These are phyloP conservation scores for Penicillium palitans DNA, from an alignment of 2,329 filamentous ascomycete species.

Conservation along the genomic window DNA sequence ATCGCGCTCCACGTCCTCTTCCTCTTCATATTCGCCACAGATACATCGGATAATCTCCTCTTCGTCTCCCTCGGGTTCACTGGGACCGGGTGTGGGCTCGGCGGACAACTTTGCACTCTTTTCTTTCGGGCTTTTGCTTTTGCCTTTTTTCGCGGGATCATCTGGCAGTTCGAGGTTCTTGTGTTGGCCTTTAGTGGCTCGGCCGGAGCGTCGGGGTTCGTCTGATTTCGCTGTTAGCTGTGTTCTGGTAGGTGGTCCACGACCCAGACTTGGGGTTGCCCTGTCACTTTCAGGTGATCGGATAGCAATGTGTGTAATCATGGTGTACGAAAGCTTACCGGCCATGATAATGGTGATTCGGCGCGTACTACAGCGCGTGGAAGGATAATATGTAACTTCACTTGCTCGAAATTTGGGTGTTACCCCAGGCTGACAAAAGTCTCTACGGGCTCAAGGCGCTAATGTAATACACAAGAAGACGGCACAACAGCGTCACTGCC, in stretches of 20 bases:
- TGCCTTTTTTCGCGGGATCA: conserved; percentile 48
- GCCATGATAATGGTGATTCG: conserved; percentile 51
- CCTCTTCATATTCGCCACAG: conserved; percentile 82
- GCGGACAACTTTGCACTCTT: conserved; percentile 49
- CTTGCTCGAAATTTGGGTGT: conserved; percentile 24
- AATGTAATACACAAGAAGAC: conserved; percentile 44
- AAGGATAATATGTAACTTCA: conserved; percentile 22
- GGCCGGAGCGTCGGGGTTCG: conserved; percentile 89
- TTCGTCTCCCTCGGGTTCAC: conserved; percentile 64
- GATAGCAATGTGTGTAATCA: conserved; percentile 11
- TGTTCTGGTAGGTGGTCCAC: conserved; percentile 9
- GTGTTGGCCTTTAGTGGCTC: conserved; percentile 95
- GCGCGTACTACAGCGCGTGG: conserved; percentile 41
- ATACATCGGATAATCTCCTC: conserved; percentile 87
- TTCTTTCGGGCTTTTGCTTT: conserved; percentile 49
- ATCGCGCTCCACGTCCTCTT: conserved; percentile 80
- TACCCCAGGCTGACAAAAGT: conserved; percentile 31
- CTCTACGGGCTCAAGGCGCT: conserved; percentile 45
- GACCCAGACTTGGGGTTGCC: not conserved
- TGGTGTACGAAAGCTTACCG: conserved; percentile 57
- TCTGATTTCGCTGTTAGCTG: conserved; percentile 51
- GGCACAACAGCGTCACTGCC: conserved; percentile 32
- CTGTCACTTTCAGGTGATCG: conserved; percentile 5
- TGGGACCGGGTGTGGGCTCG: conserved; percentile 46
- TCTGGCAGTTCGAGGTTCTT: conserved; percentile 80